Percentiles rank a stretch among this genome's conserved stretches.
phyloP scores from a whole-genome alignment of 2,329 filamentous ascomycete genomes.

The Teratosphaeria epicoccoides region DNA sequence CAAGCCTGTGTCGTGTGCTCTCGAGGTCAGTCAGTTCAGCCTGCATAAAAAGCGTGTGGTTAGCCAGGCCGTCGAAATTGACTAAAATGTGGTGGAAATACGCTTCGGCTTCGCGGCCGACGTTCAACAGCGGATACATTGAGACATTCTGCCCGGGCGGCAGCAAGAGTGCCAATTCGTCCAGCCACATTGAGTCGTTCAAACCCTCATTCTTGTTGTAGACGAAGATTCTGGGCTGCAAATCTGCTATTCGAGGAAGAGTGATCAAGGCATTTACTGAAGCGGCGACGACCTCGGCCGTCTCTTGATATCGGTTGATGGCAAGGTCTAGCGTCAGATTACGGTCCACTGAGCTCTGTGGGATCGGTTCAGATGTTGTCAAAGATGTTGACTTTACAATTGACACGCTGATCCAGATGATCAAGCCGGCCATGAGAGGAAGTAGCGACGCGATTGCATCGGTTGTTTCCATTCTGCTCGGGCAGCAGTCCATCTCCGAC shows the following conservation, averaged over 20 bases:
- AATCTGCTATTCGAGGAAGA: background rate
- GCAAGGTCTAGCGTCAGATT: constrained; percentile 2
- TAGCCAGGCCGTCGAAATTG: constrained; percentile 34
- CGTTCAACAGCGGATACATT: constrained; percentile 23
- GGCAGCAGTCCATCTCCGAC: background rate
- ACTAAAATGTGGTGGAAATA: constrained; percentile 38
- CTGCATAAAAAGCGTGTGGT: constrained; percentile 40
- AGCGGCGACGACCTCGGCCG: background rate
- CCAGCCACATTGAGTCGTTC: background rate
- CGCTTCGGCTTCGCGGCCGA: constrained; percentile 36
- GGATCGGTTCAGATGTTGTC: background rate
- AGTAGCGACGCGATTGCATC: background rate
- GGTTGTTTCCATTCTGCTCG: background rate
- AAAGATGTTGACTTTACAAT: background rate
- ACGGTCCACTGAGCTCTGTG: background rate
- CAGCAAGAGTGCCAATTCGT: background rate
- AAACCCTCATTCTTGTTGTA: constrained; percentile 5
- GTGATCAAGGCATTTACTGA: background rate
- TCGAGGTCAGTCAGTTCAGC: constrained; percentile 30
- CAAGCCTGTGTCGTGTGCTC: constrained; percentile 26
- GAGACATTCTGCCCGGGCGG: background rate
- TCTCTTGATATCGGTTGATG: constrained; percentile 2
- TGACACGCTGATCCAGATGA: background rate
- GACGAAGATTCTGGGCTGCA: background rate
- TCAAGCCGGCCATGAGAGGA: background rate